A percentile compares a stretch with the other conserved stretches of the same genome.
Evolutionary conservation across 768 basidiomycete species (phyloP).

Genomic region (Pisolithus sp.): DNA sequence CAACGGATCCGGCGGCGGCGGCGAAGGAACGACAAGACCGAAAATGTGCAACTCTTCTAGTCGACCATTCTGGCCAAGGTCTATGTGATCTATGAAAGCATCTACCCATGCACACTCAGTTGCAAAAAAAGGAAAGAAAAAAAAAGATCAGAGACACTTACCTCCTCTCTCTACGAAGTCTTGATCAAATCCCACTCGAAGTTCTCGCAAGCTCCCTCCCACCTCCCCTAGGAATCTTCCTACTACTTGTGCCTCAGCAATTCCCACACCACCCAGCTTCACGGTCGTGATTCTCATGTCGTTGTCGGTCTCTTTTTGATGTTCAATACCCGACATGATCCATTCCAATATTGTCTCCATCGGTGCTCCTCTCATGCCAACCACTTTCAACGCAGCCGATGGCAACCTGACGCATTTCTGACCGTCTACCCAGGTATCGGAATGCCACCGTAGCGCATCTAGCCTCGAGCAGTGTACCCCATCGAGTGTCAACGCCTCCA

Average conservation of each 20-base stretch:
- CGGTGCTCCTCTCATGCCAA: slow-evolving; percentile 19
- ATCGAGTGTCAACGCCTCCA: slow-evolving; percentile 25
- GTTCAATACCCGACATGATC: slow-evolving; percentile 17
- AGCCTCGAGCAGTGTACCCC: slow-evolving; percentile 21
- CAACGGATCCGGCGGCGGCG: slow-evolving; percentile 20
- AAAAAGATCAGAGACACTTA: slow-evolving; percentile 7
- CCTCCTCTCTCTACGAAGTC: slow-evolving; percentile 26
- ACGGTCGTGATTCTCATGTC: slow-evolving; percentile 15
- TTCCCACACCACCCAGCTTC: slow-evolving; percentile 23
- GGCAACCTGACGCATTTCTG: slow-evolving; percentile 11
- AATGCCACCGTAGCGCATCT: slow-evolving; percentile 9
- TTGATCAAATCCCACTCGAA: slow-evolving; percentile 24
- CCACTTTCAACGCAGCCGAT: slow-evolving; percentile 17
- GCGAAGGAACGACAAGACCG: slow-evolving; percentile 26
- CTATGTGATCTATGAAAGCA: slow-evolving; percentile 20
- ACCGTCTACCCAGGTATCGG: slow-evolving; percentile 3
- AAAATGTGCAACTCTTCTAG: slow-evolving; percentile 28
- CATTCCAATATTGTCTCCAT: slow-evolving; percentile 24
- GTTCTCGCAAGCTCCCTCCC: slow-evolving; percentile 18
- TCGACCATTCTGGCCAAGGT: slow-evolving; percentile 18
- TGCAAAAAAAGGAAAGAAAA: too few relatives aligned
- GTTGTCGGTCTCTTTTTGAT: slow-evolving; percentile 6
- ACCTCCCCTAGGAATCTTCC: slow-evolving; percentile 20
- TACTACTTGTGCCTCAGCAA: slow-evolving; percentile 19
- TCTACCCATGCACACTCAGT: slow-evolving; percentile 15